These are phyloP conservation scores for Kwoniella mangroviensis DNA, from an alignment of 768 basidiomycete genomes.

Conservation along the genomic window DNA sequence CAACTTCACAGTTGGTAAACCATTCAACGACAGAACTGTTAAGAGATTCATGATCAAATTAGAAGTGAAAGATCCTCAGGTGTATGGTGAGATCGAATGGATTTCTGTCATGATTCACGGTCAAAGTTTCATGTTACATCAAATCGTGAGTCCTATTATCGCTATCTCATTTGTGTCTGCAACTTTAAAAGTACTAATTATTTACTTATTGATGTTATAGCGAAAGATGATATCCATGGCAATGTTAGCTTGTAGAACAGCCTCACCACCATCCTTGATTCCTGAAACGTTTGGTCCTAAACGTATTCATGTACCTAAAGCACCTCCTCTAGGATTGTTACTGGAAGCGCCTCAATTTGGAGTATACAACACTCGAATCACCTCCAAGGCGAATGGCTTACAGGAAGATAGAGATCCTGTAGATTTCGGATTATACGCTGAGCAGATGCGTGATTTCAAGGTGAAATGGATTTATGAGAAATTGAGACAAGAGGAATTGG, in stretches of 20 bases:
- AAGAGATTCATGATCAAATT: slow-evolving; percentile 86
- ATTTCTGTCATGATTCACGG: slow-evolving; percentile 90
- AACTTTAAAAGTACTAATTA: neutral
- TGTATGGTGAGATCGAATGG: slow-evolving; percentile 93
- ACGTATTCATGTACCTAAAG: slow-evolving; percentile 85
- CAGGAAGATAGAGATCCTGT: slow-evolving; percentile 36
- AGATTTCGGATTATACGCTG: slow-evolving; percentile 66
- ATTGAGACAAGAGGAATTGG: slow-evolving; percentile 83
- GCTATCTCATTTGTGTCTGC: no score
- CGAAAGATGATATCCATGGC: slow-evolving; percentile 95
- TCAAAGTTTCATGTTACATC: slow-evolving; percentile 98
- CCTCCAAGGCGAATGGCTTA: slow-evolving; percentile 31
- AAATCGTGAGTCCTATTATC: slow-evolving; percentile 64
- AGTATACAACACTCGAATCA: slow-evolving; percentile 58
- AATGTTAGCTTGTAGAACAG: slow-evolving; percentile 77
- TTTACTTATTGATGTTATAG: slow-evolving; percentile 59
- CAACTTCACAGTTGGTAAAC: slow-evolving; percentile 90
- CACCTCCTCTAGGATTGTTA: slow-evolving; percentile 90
- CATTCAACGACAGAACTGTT: slow-evolving; percentile 79
- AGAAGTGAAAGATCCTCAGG: slow-evolving; percentile 82
- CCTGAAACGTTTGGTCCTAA: slow-evolving; percentile 74
- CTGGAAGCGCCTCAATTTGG: slow-evolving; percentile 68
- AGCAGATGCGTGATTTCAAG: slow-evolving; percentile 80
- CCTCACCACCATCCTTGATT: slow-evolving; percentile 74
- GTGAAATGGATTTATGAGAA: slow-evolving; percentile 79